Conservation (phyloP, 2,329 filamentous ascomycete species). For the Apiospora kogelbergensis region DNA sequence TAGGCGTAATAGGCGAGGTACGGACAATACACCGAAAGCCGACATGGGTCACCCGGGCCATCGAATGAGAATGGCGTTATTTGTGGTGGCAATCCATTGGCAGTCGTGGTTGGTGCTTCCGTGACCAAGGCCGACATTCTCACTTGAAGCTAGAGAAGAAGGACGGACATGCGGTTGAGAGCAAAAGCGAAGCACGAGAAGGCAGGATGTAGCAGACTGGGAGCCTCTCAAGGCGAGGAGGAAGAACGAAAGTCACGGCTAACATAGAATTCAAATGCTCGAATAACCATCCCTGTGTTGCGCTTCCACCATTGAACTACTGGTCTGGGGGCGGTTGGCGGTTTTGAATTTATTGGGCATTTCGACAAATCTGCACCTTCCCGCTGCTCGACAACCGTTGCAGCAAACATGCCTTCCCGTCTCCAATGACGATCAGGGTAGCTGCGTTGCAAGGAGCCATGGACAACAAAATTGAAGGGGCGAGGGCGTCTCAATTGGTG, state of each 20-base stretch:
- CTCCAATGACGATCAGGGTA: neutral
- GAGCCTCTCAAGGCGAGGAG: neutral
- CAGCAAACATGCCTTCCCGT: neutral
- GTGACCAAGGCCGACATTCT: neutral
- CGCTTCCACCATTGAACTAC: too few relatives aligned
- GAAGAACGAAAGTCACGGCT: too few relatives aligned
- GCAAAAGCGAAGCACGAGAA: neutral
- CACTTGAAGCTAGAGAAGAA: neutral
- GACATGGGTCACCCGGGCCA: neutral
- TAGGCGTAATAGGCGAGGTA: neutral
- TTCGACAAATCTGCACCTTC: neutral
- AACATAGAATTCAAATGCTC: neutral
- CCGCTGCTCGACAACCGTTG: neutral
- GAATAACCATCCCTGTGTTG: neutral
- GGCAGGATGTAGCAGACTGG: neutral
- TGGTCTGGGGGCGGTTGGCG: neutral
- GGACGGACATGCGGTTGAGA: too few relatives aligned
- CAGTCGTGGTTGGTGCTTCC: neutral
- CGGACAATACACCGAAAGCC: neutral
- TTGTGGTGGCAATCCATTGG: neutral
- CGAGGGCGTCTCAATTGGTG: too few relatives aligned
- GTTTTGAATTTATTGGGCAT: neutral
- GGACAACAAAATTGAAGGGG: neutral
- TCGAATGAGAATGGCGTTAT: constrained; percentile 4
- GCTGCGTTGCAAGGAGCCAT: neutral